Conservation (phyloP, 2,329 filamentous ascomycete genomes). For the Calcarisporium arbuscula region DNA sequence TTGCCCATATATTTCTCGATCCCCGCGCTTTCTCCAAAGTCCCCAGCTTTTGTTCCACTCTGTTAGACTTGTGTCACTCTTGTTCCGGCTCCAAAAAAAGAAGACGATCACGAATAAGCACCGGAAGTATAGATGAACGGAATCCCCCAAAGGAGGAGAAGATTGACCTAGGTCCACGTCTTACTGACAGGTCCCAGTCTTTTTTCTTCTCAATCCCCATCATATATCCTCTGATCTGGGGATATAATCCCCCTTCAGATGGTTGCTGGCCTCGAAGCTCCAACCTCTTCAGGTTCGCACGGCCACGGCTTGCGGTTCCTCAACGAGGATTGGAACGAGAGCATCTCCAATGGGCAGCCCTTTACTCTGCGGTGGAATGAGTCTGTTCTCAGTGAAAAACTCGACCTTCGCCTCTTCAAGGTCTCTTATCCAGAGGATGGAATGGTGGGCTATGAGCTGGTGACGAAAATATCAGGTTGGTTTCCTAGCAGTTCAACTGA, state of each 20-base stretch:
- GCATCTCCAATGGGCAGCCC: constrained; percentile 22
- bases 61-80: too few species aligned
- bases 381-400: constrained; percentile 12
- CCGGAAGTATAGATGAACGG: too few species aligned
- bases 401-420: constrained; percentile 22
- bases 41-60: too few species aligned
- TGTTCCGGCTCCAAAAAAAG: too few species aligned
- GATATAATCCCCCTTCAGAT: constrained; percentile 10
- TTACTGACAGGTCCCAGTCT: too few species aligned
- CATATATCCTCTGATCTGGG: constrained; percentile 1
- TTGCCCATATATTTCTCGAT: constrained; percentile 16
- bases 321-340: constrained; percentile 28
- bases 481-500: constrained; percentile 1
- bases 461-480: constrained; percentile 24
- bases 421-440: constrained; percentile 24
- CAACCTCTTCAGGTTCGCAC: constrained; percentile 9
- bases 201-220: too few species aligned
- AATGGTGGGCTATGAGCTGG: constrained; percentile 20
- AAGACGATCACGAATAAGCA: too few species aligned
- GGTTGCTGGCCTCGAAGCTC: constrained; percentile 13
- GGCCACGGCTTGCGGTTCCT: constrained; percentile 23
- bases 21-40: too few species aligned
- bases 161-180: too few species aligned
- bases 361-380: constrained; percentile 25
- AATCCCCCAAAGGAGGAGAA: too few species aligned